Evolutionary conservation across 441 rosid species (phyloP), one percentile per base, ranked within the genome.

Genomic region (Manihot esculenta): DNA sequence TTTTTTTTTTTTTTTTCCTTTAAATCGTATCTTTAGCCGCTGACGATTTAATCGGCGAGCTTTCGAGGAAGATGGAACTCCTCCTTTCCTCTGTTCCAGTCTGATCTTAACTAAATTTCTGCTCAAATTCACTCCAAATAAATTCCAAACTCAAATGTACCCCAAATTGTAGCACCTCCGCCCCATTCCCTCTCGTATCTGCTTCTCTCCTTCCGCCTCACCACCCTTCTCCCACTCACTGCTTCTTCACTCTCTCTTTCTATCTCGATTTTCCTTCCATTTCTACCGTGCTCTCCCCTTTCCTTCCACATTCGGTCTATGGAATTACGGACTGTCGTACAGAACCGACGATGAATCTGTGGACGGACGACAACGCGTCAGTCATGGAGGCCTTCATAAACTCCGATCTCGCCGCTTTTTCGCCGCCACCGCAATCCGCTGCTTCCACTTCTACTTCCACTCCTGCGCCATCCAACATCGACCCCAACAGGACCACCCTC

Each of bases 351-450:
- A 90, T 86, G 87, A 94, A 90, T 81, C 90, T 86, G 10, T 94
- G 99, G 85, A 73, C 86, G 11, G 97, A 90, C 66, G 95, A 94
- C 64, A 87, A 92, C 86, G 74, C 86, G 4, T 84, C 95, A 30
- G 89, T 93, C 59, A 94, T 92, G 98, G 99, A 94, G 58, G 96
- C 98, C 66, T 94, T 94, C 79, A 87, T 88, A 85, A 82, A 85
- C 78, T 80, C 91, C 59, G 94, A 90, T 69, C 93, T 90, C 33
- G 73, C 92, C 15, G 75, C 86, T 35, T 62, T 89, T 4, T 94
- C 93, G 89, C 91, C 90, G 10, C 82, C 89, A 14, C 80, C 86
- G 9, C 84, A 84, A 1, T 74, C 89, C 42, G 75, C 87, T 56
- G 74, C 85, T n/a, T n/a, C n/a, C n/a, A n/a, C n/a, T 66, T 75